phyloP scores from a whole-genome alignment of 176 grass and related monocot genomes.

The Oryza punctata region DNA sequence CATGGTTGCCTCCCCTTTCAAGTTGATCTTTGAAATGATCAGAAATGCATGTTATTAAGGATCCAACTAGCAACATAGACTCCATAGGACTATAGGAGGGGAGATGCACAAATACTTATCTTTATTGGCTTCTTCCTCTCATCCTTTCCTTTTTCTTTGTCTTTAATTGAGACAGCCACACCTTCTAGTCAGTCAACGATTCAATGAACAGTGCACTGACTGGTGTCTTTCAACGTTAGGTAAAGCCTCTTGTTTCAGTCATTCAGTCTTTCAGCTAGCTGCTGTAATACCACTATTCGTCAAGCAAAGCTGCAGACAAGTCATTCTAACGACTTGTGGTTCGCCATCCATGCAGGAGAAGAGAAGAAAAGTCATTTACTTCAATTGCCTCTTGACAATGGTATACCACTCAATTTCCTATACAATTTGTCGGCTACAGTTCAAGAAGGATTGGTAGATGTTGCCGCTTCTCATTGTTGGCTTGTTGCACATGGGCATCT shows the following conservation, averaged over 20 bases:
- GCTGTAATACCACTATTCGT: constrained; percentile 6
- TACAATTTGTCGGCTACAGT: not conserved
- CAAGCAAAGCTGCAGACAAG: not conserved
- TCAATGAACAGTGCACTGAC: not conserved
- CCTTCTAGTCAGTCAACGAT: not conserved
- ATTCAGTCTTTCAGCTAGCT: not conserved
- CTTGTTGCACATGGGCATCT: not conserved
- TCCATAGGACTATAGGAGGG: not conserved
- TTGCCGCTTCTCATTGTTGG: not conserved
- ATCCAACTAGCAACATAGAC: not conserved
- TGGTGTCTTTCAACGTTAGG: not conserved
- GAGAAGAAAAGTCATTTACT: not conserved
- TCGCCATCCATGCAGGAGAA: not conserved
- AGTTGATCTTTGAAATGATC: not conserved
- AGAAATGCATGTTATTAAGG: not conserved
- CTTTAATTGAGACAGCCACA: not conserved
- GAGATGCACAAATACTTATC: not conserved
- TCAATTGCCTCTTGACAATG: not conserved
- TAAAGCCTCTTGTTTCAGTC: not conserved
- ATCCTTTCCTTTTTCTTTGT: not conserved
- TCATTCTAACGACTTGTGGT: not conserved
- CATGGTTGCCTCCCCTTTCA: not conserved
- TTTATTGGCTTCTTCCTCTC: not conserved
- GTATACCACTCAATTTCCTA: not conserved
- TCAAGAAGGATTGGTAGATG: not conserved